Conservation (phyloP, 768 basidiomycete genomes). For the Candolleomyces aberdarensis region DNA sequence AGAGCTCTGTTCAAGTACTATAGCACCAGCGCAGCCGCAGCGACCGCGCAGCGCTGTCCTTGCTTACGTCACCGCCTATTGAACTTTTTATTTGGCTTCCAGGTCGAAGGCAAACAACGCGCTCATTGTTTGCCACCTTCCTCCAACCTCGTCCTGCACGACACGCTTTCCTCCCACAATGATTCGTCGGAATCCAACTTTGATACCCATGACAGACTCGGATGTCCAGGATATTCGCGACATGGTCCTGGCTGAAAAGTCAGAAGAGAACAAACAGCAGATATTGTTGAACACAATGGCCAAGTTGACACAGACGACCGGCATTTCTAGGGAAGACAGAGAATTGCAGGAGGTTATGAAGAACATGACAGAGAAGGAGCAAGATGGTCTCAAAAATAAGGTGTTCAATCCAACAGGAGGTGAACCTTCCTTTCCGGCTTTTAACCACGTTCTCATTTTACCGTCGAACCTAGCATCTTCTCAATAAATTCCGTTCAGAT, state of each 20-base stretch:
- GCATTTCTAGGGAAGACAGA: conserved; percentile 24
- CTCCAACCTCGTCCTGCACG: conserved; percentile 7
- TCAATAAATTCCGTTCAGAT: no score
- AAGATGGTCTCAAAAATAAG: conserved; percentile 15
- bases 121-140: background rate
- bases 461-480: no score
- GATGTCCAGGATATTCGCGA: conserved; percentile 81
- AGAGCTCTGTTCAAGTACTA: conserved; percentile 10
- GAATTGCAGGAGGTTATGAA: conserved; percentile 26
- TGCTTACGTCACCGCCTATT: conserved; percentile 6
- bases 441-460: no score
- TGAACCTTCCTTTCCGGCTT: background rate
- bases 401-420: background rate
- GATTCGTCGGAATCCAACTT: conserved; percentile 77
- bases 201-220: conserved; percentile 70
- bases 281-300: conserved; percentile 43
- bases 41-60: background rate
- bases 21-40: conserved; percentile 5
- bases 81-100: conserved; percentile 11
- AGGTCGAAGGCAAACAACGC: background rate
- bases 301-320: conserved; percentile 38
- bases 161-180: conserved; percentile 27
- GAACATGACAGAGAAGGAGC: conserved; percentile 16
- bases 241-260: conserved; percentile 47
- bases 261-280: conserved; percentile 38